Evolutionary conservation across 192 early-diverging fungal genomes (phyloP).

Genomic region (Coemansia sp.): DNA sequence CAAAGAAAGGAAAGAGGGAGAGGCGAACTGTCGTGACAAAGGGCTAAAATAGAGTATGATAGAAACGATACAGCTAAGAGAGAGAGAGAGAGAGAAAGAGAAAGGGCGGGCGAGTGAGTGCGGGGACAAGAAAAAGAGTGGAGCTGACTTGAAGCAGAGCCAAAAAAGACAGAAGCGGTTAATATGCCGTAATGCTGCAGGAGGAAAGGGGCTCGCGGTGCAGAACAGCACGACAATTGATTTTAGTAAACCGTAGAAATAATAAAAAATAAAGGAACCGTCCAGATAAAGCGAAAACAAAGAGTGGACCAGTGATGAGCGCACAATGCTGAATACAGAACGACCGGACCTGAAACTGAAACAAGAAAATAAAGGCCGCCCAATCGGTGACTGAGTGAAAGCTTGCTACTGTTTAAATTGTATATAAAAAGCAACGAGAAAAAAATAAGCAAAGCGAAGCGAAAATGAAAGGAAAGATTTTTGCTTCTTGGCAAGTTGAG

Average conservation of each 20-base stretch:
- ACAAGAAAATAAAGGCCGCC: background rate
- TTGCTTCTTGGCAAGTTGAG: background rate
- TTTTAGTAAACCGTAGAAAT: background rate
- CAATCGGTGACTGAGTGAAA: background rate
- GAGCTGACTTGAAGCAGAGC: background rate
- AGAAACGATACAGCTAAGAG: background rate
- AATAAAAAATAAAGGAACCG: background rate
- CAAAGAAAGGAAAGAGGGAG: no score
- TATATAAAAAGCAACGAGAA: constrained; percentile 1
- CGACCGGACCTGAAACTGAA: background rate
- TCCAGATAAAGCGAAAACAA: background rate
- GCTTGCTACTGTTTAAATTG: background rate
- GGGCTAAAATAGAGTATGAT: background rate
- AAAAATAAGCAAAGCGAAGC: background rate
- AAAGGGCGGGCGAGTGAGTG: background rate
- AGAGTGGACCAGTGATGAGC: background rate
- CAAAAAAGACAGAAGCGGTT: background rate
- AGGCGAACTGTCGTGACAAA: background rate
- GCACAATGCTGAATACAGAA: background rate
- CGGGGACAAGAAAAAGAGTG: background rate
- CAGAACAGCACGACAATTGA: background rate
- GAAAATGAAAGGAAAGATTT: background rate
- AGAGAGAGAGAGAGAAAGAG: background rate
- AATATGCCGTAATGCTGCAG: background rate
- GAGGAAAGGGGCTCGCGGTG: background rate